These are phyloP conservation scores for Brassica carinata DNA, from an alignment of 345 rosid genomes.

Conservation along the genomic window DNA sequence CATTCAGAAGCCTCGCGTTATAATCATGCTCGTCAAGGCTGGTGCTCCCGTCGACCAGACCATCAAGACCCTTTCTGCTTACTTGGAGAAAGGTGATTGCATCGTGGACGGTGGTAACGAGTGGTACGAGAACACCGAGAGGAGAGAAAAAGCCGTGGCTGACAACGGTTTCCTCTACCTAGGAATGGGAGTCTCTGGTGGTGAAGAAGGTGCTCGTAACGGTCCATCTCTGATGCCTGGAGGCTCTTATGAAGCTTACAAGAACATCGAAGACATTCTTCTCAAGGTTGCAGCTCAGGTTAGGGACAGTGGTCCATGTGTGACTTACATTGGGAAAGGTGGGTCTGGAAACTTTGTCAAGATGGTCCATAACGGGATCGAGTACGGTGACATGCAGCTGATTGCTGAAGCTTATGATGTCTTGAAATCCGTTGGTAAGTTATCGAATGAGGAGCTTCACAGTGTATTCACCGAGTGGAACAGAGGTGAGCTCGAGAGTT, in stretches of 20 bases:
- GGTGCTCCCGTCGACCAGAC: conserved; percentile 94
- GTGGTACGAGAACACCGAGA: conserved; percentile 99
- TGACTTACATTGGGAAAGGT: conserved; percentile 72
- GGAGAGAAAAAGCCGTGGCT: conserved; percentile 71
- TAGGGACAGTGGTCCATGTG: conserved; percentile 90
- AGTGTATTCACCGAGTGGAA: conserved; percentile 84
- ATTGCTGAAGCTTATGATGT: conserved; percentile 95
- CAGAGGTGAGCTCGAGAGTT: conserved; percentile 92
- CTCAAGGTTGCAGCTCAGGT: conserved; percentile 96
- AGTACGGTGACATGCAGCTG: conserved; percentile 97
- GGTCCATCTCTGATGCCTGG: conserved; percentile 99
- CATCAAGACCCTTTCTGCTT: conserved; percentile 77
- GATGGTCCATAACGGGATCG: conserved; percentile 96
- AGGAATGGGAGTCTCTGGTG: conserved; percentile 98
- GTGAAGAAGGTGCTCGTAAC: conserved; percentile 94
- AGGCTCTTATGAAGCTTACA: conserved; percentile 84
- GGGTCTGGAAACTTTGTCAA: conserved; percentile 50
- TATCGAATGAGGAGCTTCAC: conserved; percentile 80
- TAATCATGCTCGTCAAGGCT: conserved; percentile 98
- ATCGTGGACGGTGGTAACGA: conserved; percentile 98
- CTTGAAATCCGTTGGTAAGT: conserved; percentile 78
- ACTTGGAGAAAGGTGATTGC: conserved; percentile 92
- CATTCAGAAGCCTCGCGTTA: conserved; percentile 83
- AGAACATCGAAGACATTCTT: conserved; percentile 84
- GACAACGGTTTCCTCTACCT: conserved; percentile 79